Base-by-base conservation (phyloP, 2,329 filamentous ascomycete species). In the Pseudocercospora eumusae region DNA sequence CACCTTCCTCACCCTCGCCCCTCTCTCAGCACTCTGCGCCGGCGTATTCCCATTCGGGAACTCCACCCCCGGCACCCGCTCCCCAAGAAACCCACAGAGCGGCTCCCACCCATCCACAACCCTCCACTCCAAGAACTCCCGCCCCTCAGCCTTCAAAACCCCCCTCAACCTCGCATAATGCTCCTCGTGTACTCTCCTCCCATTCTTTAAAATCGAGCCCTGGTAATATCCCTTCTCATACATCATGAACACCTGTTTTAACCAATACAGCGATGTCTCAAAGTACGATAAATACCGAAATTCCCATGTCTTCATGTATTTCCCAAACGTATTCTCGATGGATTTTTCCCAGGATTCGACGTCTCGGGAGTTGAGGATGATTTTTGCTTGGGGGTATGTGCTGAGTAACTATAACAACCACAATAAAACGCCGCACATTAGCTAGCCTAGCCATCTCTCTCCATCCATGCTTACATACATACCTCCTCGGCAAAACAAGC, bases 91-190 rank as follows among this genome's bases (percentile, higher is more conserved):
- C 18, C 25, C 13, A 42, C 53, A 56, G 11, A 56, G n/a, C 13
- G 53, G 53, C 11, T 6, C 53, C 53, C 53, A 56, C 11, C 53
- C 53, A 56, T 56, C 53, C 53, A 15, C 18, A 13, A 56, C 53
- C 20, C 10, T 56, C 53, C 53, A 56, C 28, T 56, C 25, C 53
- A 56, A 40, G 20, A 25, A 25, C 31, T 9, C 20, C 20, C 47
- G 23, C 7, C 18, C 31, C 53, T 42, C 31, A 4, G 11, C 21
- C 4, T 27, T 42, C n/a, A 42, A 40, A n/a, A 21, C n/a, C 25
- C 42, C 53, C 23, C n/a, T 10, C 11, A 56, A 13, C 6, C 28
- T 56, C 6, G 27, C 27, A 40, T 56, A 40, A 23, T 56, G 53
- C 18, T 40, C 11, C 25, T 25, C 31, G 21, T 40, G 20, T 3